Base-by-base conservation (phyloP, 2,329 filamentous ascomycete genomes). In the Beauveria sp. region DNA sequence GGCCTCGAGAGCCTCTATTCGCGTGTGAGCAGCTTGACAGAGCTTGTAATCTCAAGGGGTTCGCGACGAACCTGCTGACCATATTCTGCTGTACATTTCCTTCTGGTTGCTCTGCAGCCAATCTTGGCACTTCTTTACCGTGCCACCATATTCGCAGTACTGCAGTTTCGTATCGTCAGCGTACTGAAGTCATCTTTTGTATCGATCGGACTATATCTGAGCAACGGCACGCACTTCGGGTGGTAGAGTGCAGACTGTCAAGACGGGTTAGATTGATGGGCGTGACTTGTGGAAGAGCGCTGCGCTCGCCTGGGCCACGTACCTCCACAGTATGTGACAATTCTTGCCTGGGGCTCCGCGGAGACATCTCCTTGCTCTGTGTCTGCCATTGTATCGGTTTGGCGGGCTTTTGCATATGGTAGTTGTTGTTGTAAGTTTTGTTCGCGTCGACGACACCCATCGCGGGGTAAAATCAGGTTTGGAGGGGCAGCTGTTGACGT, bases 71-170 rank as follows among this genome's bases (percentile, higher is more conserved):
- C 92, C 91, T 76, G 89, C 83, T 55, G 92, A 96, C 83, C 96
- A 97, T 75, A 99, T 83, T 69, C 80, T 80, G 65, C 84, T 76
- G 76, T 96, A 96, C 74, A 97, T 79, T 52, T 83, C 80, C 3
- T 87, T 84, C 69, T 96, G 83, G 66, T 86, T 83, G 66, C 87
- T 84, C 70, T 91, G 80, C 22, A 99, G 86, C 95, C 95, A 99
- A 75, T 98, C 93, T 76, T 93, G 89, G 79, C 95, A 99, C 79
- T 97, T 99, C 78, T 92, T 96, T 26, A 89, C 88, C 45, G 93
- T 98, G 66, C 93, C 93, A 72, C 95, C 95, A 76, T 97, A 98
- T 79, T 99, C 95, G 81, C 95, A 99, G 79, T 97, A 99, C 95
- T 98, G 78, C 16, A 24, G 1, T n/a, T 22, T n/a, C 18, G 53